These are phyloP conservation scores for Candida chauliodis DNA, from an alignment of 805 yeast species.

Conservation along the genomic window DNA sequence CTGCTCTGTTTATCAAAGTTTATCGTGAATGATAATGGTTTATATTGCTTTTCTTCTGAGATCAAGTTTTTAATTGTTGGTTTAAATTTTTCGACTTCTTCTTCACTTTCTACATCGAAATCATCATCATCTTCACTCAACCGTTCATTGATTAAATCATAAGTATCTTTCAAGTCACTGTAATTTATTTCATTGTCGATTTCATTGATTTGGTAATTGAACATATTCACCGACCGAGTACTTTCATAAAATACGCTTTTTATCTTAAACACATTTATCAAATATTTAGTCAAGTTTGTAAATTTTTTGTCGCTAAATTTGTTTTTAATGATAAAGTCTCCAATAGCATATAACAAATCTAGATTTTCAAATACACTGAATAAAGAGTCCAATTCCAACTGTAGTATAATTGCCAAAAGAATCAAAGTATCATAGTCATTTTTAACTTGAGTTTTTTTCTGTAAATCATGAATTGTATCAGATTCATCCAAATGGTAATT, in stretches of 20 bases:
- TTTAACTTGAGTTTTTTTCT: neutral
- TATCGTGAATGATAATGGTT: slow-evolving; percentile 26
- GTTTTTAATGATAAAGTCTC: slow-evolving; percentile 27
- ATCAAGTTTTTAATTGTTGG: slow-evolving; percentile 22
- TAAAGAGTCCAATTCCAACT: slow-evolving; percentile 34
- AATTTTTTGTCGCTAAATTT: slow-evolving; percentile 14
- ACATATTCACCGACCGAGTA: slow-evolving; percentile 46
- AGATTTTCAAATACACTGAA: slow-evolving; percentile 42
- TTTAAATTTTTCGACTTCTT: slow-evolving; percentile 12
- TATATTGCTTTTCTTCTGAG: slow-evolving; percentile 11
- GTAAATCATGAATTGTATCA: slow-evolving; percentile 21
- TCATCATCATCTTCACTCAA: slow-evolving; percentile 17
- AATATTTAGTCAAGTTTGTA: slow-evolving; percentile 20
- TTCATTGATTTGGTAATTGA: slow-evolving; percentile 41
- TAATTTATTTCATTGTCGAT: slow-evolving; percentile 37
- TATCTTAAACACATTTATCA: slow-evolving; percentile 28
- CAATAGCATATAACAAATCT: slow-evolving; percentile 39
- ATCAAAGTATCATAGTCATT: slow-evolving; percentile 30
- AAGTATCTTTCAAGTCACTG: slow-evolving; percentile 40
- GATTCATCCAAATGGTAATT: slow-evolving; percentile 41
- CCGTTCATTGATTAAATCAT: slow-evolving; percentile 24
- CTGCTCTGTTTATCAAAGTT: slow-evolving; percentile 17
- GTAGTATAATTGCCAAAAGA: slow-evolving; percentile 34
- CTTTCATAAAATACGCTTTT: slow-evolving; percentile 40
- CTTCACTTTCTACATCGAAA: slow-evolving; percentile 5